Evolutionary conservation across 2,329 filamentous ascomycete species (phyloP), one percentile per base, ranked within the genome.

Genomic region (Alternaria sp.): DNA sequence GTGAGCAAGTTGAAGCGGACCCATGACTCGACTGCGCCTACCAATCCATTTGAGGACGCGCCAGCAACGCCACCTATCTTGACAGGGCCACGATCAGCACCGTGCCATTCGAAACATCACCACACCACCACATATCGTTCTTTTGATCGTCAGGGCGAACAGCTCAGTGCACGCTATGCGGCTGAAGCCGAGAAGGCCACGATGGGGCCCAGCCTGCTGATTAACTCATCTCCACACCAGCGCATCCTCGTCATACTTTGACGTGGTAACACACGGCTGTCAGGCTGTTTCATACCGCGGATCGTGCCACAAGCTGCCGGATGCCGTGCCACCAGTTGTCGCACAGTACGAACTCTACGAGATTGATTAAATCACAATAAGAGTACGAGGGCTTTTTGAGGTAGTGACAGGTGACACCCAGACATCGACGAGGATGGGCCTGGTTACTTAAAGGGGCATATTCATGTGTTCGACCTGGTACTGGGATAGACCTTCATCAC

Each of bases 341-440:
- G 44, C 25, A 30, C 30, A 50, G 15, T n/a, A 12, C 15, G 21
- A 28, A 44, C 13, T 9, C 52, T 57, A 17, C n/a, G 53, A 40
- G 6, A 17, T 46, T 28, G 45, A 11, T 19, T 43, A 28, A n/a
- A 23, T 52, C 17, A 58, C 30, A 49, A 13, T 43, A 52, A 51
- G 57, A n/a, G 40, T 47, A 40, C 47, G 26, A 59, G 15, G 19
- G 25, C 47, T 44, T 26, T 19, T 65, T 56, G 28, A 57, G 62
- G 66, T 44, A 67, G 40, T 70, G 69, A 71, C 67, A 73, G 69
- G 67, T 70, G 43, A 54, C 65, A 71, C 68, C 61, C 54, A 47
- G 40, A 21, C 40, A 65, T 66, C 67, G 23, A 69, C 65, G 59
- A 46, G 58, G 62, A 60, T 65, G 36, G 21, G 40, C 59, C 57